These are phyloP conservation scores for Candida berthetii DNA, from an alignment of 805 yeast species.

Conservation along the genomic window DNA sequence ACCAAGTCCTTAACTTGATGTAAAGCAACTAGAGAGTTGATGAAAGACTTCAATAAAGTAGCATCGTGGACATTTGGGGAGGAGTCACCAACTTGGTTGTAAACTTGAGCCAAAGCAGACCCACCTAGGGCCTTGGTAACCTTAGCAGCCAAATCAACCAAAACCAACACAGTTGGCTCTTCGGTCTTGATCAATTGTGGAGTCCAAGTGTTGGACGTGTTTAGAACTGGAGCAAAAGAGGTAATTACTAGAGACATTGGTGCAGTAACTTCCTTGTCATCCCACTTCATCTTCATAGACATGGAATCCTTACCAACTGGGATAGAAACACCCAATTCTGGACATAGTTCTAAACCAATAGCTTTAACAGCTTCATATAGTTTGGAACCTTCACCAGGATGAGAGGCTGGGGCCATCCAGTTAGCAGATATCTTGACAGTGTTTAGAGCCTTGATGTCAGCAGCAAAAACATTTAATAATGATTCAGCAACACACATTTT, in stretches of 20 bases:
- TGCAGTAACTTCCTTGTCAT: constrained; percentile 85
- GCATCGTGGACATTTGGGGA: constrained; percentile 81
- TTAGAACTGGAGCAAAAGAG: constrained; percentile 81
- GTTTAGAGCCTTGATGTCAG: constrained; percentile 72
- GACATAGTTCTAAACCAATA: constrained; percentile 89
- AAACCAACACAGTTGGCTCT: constrained; percentile 58
- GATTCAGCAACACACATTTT: constrained; percentile 96
- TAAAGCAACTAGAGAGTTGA: constrained; percentile 61
- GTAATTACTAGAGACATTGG: constrained; percentile 89
- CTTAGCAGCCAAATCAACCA: constrained; percentile 70
- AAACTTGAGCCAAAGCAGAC: constrained; percentile 92
- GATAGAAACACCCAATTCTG: constrained; percentile 82
- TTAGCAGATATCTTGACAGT: constrained; percentile 88
- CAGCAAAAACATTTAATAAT: constrained; percentile 79
- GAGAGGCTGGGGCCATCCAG: constrained; percentile 99
- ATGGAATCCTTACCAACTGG: constrained; percentile 99
- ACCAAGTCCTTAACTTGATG: constrained; percentile 57
- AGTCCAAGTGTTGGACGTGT: constrained; percentile 93
- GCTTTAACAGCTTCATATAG: constrained; percentile 97
- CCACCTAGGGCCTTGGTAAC: constrained; percentile 70
- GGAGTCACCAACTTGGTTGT: constrained; percentile 75
- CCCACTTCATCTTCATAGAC: constrained; percentile 99
- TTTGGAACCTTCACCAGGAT: constrained; percentile 91
- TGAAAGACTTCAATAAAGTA: constrained; percentile 56
- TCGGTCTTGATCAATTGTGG: constrained; percentile 58